Conservation (phyloP, 176 grass and related monocot genomes). For the Triticum monococcum region DNA sequence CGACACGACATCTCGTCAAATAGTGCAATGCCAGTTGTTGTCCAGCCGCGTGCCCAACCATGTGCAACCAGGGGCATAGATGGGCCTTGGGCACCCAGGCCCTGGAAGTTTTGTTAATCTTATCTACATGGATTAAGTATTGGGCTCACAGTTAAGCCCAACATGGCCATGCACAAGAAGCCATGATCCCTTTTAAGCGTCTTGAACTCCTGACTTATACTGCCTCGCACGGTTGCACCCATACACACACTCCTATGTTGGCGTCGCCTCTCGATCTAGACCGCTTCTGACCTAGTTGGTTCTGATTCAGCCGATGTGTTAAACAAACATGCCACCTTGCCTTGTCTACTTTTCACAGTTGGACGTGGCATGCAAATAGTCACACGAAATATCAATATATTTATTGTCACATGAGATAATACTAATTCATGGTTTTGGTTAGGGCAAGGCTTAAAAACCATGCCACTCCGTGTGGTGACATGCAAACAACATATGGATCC, state of each 20-base stretch:
- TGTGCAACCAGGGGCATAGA: too few relatives aligned
- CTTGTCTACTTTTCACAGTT: background rate
- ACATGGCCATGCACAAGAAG: background rate
- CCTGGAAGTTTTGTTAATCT: background rate
- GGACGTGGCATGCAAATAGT: background rate
- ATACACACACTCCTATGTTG: background rate
- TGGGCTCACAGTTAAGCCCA: background rate
- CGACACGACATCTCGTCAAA: too few relatives aligned
- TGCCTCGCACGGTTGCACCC: background rate
- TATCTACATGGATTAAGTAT: background rate
- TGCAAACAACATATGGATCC: too few relatives aligned
- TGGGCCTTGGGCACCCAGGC: too few relatives aligned
- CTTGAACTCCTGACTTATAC: background rate
- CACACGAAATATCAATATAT: too few relatives aligned
- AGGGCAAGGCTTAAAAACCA: too few relatives aligned
- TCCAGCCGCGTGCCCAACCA: too few relatives aligned
- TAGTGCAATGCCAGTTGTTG: too few relatives aligned
- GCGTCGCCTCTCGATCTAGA: background rate
- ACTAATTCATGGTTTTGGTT: too few relatives aligned
- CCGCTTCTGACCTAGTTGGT: background rate
- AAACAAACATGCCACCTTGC: background rate
- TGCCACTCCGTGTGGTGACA: too few relatives aligned
- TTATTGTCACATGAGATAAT: background rate
- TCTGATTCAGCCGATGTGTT: background rate
- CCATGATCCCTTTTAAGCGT: background rate